Conservation (phyloP, 495 filamentous ascomycete genomes). For the Tuber microsphaerosporum region DNA sequence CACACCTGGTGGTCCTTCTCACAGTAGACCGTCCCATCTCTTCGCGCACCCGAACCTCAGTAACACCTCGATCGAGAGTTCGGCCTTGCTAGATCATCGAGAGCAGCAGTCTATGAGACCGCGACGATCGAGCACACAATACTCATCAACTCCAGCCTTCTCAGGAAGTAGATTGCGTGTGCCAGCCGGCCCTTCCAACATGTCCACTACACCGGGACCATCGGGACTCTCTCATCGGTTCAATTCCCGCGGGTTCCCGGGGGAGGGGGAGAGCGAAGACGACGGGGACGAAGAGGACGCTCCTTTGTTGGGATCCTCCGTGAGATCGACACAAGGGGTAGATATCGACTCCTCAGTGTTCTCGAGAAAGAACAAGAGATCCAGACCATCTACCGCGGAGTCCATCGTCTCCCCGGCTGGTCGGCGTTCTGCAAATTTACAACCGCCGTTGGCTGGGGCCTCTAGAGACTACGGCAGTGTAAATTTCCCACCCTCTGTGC, state of each 20-base stretch:
- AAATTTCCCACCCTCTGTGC: conserved; percentile 94
- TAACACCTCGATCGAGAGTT: conserved; percentile 73
- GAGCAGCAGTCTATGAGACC: conserved; percentile 64
- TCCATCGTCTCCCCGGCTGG: neutral
- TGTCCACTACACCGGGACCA: conserved; percentile 12
- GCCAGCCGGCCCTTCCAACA: conserved; percentile 19
- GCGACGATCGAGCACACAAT: conserved; percentile 48
- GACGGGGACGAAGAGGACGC: conserved; percentile 52
- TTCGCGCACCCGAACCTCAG: conserved; percentile 52
- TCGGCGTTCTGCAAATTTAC: neutral
- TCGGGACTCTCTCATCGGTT: conserved; percentile 24
- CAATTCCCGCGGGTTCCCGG: conserved; percentile 14
- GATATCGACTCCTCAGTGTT: conserved; percentile 15
- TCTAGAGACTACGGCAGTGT: conserved; percentile 45
- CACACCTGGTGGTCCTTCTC: neutral
- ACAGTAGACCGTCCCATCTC: conserved; percentile 11
- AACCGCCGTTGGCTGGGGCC: conserved; percentile 6
- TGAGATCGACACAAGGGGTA: conserved; percentile 25
- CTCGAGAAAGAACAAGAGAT: conserved; percentile 24
- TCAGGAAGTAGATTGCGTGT: conserved; percentile 12
- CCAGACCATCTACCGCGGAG: conserved; percentile 30
- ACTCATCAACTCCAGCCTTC: conserved; percentile 22
- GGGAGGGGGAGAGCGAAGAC: conserved; percentile 41
- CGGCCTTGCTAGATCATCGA: conserved; percentile 73
- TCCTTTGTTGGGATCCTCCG: conserved; percentile 49